Evolutionary conservation across 2,329 filamentous ascomycete genomes (phyloP).

Genomic region (Ilyonectria mors-panacis): DNA sequence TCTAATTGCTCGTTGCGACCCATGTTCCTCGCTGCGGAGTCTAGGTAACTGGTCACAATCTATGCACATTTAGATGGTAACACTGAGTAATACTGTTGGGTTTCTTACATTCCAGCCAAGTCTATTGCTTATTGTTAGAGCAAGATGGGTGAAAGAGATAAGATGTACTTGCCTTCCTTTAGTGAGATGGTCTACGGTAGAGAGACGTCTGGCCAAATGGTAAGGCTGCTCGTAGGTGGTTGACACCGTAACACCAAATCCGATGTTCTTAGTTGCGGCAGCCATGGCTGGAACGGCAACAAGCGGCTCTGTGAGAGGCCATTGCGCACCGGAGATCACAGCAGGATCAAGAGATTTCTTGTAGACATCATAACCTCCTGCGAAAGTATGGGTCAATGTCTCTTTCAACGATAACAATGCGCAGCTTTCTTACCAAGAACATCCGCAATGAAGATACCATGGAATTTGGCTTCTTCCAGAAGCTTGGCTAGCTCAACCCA

Average conservation of each 20-base stretch:
- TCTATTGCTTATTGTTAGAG: conserved; percentile 47
- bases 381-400: background rate
- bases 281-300: conserved; percentile 78
- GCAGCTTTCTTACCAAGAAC: conserved; percentile 63
- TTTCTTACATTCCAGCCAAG: conserved; percentile 69
- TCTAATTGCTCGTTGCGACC: conserved; percentile 68
- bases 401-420: fast-evolving
- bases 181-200: conserved; percentile 78
- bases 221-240: conserved; percentile 82
- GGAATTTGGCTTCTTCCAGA: conserved; percentile 74
- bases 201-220: conserved; percentile 75
- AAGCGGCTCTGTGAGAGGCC: conserved; percentile 79
- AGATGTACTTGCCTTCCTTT: conserved; percentile 65
- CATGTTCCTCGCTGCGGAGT: conserved; percentile 77
- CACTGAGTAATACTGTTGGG: background rate
- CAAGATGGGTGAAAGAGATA: background rate
- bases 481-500: conserved; percentile 74
- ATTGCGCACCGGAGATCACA: conserved; percentile 75
- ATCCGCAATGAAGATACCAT: conserved; percentile 78
- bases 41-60: conserved; percentile 80
- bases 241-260: conserved; percentile 78
- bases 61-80: conserved; percentile 50
- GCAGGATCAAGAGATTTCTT: conserved; percentile 72
- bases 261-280: conserved; percentile 76
- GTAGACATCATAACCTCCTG: conserved; percentile 79